A percentile compares a stretch with the other conserved stretches of the same genome.
These are phyloP conservation scores for Cercophora samala DNA, from an alignment of 495 filamentous ascomycete species.

Conservation along the genomic window DNA sequence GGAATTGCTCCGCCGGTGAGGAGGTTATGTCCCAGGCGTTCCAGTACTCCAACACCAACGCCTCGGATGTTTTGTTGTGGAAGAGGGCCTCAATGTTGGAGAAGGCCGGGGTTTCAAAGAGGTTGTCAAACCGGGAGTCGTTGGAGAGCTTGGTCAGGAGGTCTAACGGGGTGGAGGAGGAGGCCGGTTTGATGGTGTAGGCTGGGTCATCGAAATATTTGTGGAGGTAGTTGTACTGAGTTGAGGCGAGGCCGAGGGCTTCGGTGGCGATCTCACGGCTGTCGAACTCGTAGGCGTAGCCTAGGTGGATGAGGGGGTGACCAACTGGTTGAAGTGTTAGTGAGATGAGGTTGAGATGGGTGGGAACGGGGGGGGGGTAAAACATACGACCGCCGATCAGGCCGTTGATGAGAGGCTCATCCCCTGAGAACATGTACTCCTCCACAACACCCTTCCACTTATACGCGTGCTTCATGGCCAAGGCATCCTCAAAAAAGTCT, in stretches of 20 bases:
- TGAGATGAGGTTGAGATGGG: background rate
- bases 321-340: constrained; percentile 61
- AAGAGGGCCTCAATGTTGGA: constrained; percentile 67
- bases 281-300: constrained; percentile 79
- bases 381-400: constrained; percentile 73
- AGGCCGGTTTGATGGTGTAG: constrained; percentile 54
- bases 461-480: constrained; percentile 69
- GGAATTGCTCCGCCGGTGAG: constrained; percentile 66
- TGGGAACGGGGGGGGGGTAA: background rate
- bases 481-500: constrained; percentile 86
- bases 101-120: constrained; percentile 57
- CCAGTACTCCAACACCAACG: constrained; percentile 77
- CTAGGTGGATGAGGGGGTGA: constrained; percentile 84
- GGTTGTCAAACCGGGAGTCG: constrained; percentile 54
- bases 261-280: constrained; percentile 81
- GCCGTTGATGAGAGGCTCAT: constrained; percentile 73
- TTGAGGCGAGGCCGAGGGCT: constrained; percentile 65
- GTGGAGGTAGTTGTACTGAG: constrained; percentile 71
- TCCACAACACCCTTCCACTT: constrained; percentile 77
- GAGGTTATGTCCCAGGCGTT: constrained; percentile 68
- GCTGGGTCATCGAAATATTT: constrained; percentile 72
- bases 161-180: constrained; percentile 61
- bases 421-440: constrained; percentile 71
- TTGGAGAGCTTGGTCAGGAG: constrained; percentile 60
- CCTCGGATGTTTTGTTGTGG: constrained; percentile 53